Conservation (phyloP, 225 moss, liverwort and hornwort genomes). For the Lunularia cruciata region DNA sequence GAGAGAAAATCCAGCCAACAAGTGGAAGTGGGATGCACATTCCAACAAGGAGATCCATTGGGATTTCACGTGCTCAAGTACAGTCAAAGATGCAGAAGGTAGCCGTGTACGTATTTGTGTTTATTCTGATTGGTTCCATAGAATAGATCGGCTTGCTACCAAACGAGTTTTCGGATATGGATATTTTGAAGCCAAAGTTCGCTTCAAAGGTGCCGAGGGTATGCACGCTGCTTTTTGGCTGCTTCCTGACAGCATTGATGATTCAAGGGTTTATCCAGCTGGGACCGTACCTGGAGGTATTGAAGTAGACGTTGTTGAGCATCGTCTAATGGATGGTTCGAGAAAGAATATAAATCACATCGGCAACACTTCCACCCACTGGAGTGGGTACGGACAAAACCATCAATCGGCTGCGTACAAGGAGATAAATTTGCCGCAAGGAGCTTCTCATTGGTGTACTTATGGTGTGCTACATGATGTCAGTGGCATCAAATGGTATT, state of each 20-base stretch:
- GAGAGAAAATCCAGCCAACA: conserved; percentile 48
- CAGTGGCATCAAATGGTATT: conserved; percentile 70
- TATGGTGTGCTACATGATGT: conserved; percentile 66
- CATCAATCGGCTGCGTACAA: conserved; percentile 68
- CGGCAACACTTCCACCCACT: conserved; percentile 72
- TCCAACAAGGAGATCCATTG: conserved; percentile 82
- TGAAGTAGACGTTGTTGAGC: conserved; percentile 74
- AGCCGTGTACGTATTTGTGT: conserved; percentile 63
- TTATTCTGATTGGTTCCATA: conserved; percentile 86
- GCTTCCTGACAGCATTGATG: conserved; percentile 67
- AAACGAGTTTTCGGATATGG: conserved; percentile 69
- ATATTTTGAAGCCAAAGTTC: conserved; percentile 62
- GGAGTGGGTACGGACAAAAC: conserved; percentile 73
- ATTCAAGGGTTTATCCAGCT: conserved; percentile 52
- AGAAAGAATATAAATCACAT: conserved; percentile 37
- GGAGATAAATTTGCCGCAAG: conserved; percentile 53
- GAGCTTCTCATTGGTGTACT: conserved; percentile 48
- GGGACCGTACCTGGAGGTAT: conserved; percentile 67
- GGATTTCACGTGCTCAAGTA: conserved; percentile 72
- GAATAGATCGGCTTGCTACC: conserved; percentile 76
- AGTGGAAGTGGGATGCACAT: conserved; percentile 57
- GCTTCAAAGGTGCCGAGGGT: conserved; percentile 73
- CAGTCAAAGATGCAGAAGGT: conserved; percentile 43
- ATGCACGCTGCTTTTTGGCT: conserved; percentile 95
- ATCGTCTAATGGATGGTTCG: conserved; percentile 48